Evolutionary conservation across 306 rosid species (phyloP), one percentile per base, ranked within the genome.

Genomic region (Medicago truncatula): DNA sequence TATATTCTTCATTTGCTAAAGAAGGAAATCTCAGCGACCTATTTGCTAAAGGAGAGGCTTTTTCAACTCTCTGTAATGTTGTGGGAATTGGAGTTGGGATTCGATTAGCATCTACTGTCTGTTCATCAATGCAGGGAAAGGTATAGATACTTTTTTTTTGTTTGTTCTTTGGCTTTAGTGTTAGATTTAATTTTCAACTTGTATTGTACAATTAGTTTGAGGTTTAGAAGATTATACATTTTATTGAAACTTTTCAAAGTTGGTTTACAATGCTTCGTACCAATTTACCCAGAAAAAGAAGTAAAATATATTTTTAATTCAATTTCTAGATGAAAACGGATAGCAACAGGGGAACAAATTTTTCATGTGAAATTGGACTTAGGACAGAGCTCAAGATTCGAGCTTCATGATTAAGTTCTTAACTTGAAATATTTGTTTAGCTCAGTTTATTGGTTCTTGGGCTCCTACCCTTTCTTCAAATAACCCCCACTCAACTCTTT

Each of bases 21-120:
- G 99, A 95, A 85, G 97, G 99, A 78, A 95, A 95, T 88, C 97
- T 95, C 65, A 95, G 99, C 69, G 99, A 95, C 79, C 93, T 95
- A 16, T 95, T 92, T 79, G 99, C 99, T 41, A 95, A 95, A 87
- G 99, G 99, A 75, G 99, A 95, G 91, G 99, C 97, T 61, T 92
- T 95, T 75, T 95, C 99, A 58, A 95, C 99, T 72, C 90, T 95
- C 71, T 95, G 84, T 85, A 95, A 90, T 86, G 99, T 90, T 58
- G 49, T 92, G 43, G 99, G 99, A 82, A 78, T 95, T 0, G 99
- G 99, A 73, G 87, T 84, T 73, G 99, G 99, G 75, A 91, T 95
- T 77, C 97, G 83, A 20, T 89, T 95, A 82, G 99, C 97, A 75
- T 90, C 99, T 69, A 92, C 99, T 38, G 10, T 92, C n/a, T 92